Evolutionary conservation across 2,329 filamentous ascomycete species (phyloP), one percentile per base, ranked within the genome.

Genomic region (Aspergillus glaucus): DNA sequence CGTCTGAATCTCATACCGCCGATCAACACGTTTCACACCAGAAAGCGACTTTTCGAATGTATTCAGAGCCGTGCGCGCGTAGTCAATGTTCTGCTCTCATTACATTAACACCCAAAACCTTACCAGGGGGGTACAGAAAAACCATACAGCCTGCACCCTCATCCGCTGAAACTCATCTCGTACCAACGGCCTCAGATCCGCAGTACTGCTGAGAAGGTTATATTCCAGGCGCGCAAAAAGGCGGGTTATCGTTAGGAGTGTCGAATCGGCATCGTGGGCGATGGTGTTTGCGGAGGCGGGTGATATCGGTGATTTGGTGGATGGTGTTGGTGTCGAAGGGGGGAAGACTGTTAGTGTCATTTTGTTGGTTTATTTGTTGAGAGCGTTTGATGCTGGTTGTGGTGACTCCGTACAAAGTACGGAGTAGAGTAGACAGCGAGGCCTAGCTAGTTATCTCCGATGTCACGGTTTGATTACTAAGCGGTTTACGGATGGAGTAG

Each of bases 201-300:
- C 56, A 10, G 56, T 61, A 7, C 62, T 59, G 4, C 70, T 69
- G 45, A 74, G 66, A 34, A 75, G 60, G 45, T 75, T 71, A 49
- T 70, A 60, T 50, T 71, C 70, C 21, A 74, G 64, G 26, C 72
- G 68, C 14, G 65, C 60, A 37, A 75, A 62, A n/a, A 74, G 62
- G 39, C 70, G 69, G 26, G 68, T 61, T 14, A 74, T 60, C 44
- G 67, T 72, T 37, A 74, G 61, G n/a, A 66, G 59, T 21, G 62
- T 60, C 34, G 63, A 54, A 32, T 69, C 62, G 14, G 62, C 56
- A 19, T 63, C 55, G 1, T 56, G 51, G 22, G 50, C 26, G 26
- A 28, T 28, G 2, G 50, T 0, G 52, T 44, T 5, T 22, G 22
- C 22, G 55, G 51, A 5, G 56, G 22, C 15, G 36, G 6, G 56